phyloP scores from a whole-genome alignment of 306 rosid species.

The Dicorynia guianensis region DNA sequence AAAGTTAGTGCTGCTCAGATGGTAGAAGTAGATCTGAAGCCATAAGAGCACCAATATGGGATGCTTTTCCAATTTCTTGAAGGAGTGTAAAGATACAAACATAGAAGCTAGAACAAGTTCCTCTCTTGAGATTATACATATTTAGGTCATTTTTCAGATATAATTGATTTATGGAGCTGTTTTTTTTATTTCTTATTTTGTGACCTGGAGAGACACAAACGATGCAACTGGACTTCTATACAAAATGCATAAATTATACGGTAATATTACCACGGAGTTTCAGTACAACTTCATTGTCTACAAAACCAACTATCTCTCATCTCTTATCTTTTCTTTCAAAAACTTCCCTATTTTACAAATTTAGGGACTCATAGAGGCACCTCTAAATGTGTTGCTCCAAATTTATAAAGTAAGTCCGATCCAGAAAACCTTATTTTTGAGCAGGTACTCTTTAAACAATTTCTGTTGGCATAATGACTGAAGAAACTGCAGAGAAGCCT shows the following conservation, averaged over 20 bases:
- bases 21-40: not conserved
- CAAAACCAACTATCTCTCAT: conserved; percentile 4
- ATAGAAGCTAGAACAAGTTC: not conserved
- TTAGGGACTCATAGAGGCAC: conserved; percentile 16
- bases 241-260: not conserved
- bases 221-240: conserved; percentile 26
- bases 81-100: not conserved
- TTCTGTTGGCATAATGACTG: conserved; percentile 86
- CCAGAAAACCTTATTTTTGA: conserved; percentile 80
- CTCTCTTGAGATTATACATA: conserved; percentile 17
- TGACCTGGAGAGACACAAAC: conserved; percentile 8
- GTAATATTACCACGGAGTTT: not conserved
- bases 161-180: not conserved
- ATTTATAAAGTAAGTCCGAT: conserved; percentile 36
- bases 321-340: conserved; percentile 10
- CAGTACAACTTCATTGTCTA: not conserved
- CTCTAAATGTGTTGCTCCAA: conserved; percentile 31
- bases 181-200: not conserved
- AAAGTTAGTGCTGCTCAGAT: not conserved
- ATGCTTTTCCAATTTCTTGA: conserved; percentile 4
- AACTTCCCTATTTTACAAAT: conserved; percentile 21
- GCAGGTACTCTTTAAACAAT: conserved; percentile 79
- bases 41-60: not conserved
- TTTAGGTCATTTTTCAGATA: conserved; percentile 11
- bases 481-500: conserved; percentile 95